Evolutionary conservation across 192 early-diverging fungal species (phyloP).

Genomic region (Lobosporangium transversale): DNA sequence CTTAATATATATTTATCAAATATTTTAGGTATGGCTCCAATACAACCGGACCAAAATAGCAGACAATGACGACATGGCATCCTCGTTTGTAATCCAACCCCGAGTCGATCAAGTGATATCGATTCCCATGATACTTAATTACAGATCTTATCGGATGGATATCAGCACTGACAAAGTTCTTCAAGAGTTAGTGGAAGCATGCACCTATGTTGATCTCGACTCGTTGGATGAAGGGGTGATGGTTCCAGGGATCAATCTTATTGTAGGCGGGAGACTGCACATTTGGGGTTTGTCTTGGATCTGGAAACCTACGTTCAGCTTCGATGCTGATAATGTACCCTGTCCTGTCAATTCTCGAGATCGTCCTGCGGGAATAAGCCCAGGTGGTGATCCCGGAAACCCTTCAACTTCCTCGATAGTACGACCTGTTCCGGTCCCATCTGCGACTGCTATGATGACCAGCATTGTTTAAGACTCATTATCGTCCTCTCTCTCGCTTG

Average conservation of each 20-base stretch:
- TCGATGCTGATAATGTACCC: constrained; percentile 16
- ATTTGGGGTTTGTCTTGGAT: constrained; percentile 44
- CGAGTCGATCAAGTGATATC: constrained; percentile 8
- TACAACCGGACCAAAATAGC: constrained; percentile 15
- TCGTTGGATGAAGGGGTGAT: too few species aligned
- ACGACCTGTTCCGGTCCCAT: background rate
- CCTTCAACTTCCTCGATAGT: background rate
- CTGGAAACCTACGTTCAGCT: constrained; percentile 34
- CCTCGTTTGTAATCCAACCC: constrained; percentile 20
- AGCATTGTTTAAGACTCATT: background rate
- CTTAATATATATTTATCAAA: background rate
- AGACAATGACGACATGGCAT: constrained; percentile 10
- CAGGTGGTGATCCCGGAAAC: too few species aligned
- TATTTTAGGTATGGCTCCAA: constrained; percentile 9
- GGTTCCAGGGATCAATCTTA: constrained; percentile 16
- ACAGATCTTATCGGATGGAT: constrained; percentile 1
- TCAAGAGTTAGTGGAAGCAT: constrained; percentile 11
- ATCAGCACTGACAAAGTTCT: background rate
- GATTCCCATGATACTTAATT: constrained; percentile 34
- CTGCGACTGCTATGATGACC: constrained; percentile 5
- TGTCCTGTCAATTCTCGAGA: constrained; percentile 26
- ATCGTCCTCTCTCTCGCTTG: background rate
- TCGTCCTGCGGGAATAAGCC: background rate
- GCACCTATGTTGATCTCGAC: constrained; percentile 3
- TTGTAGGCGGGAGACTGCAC: constrained; percentile 13